Evolutionary conservation across 495 filamentous ascomycete genomes (phyloP), one percentile per base, ranked within the genome.

Genomic region (Hapsidospora chrysogenum): DNA sequence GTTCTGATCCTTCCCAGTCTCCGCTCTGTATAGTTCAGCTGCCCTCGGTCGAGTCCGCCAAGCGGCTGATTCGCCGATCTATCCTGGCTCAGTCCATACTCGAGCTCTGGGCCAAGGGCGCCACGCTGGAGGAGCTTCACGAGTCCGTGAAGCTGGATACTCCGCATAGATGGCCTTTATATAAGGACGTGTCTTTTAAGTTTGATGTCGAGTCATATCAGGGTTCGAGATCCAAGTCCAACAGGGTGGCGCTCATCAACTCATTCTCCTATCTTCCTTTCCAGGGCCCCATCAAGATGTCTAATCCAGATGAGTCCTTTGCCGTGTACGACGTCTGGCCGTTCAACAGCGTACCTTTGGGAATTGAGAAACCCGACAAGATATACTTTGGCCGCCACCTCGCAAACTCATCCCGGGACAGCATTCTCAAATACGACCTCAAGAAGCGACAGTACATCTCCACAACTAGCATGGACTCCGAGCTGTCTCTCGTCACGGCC

Each of bases 391-490:
- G 80, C 8, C 70, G 85, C 2, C 70, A 67, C 32, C 48, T 95
- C 9, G 75, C 60, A 1, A 47, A 53, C 9, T 76, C 79, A 21
- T 62, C 63, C 15, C 62, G 86, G 27, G 66, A 77, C 17, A 50
- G 75, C n/a, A 63, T 86, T 14, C 58, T 67, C 17, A 79, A 69
- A 39, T 85, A 89, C 44, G 84, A 86, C 48, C 62, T 99, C 9
- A 99, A 99, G 58, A 92, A 89, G 54, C 68, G 89, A 5, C 60
- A 63, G 28, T 96, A 96, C 49, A 95, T 99, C 46, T 81, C 78
- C 46, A 96, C 86, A 0, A 99, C 89, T 0, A 84, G 79, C 9
- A 95, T 99, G 86, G 89, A 96, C 52, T 78, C 92, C 0, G 92
- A 95, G 49, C 61, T 99, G 27, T 77, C 82, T 17, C 71, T 99